Evolutionary conservation across 2,329 filamentous ascomycete genomes (phyloP).

Genomic region (Dryadomyces quercivorus): DNA sequence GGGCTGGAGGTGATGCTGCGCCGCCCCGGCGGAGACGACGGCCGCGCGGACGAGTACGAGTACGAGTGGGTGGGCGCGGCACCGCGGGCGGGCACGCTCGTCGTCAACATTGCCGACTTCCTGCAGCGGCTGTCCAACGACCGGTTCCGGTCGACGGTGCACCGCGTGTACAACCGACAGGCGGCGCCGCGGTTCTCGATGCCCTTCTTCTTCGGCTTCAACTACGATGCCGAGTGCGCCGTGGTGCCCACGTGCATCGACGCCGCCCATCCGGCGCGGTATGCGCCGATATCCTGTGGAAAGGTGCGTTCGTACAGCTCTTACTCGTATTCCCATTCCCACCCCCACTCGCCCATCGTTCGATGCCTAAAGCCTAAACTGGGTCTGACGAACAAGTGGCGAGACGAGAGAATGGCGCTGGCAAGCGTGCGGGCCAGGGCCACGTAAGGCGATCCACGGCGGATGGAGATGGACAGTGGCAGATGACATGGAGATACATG

Average conservation of each 20-base stretch:
- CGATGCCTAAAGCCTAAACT: too few relatives aligned
- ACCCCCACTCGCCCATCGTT: not conserved
- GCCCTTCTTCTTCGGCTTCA: slow-evolving; percentile 43
- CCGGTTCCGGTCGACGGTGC: slow-evolving; percentile 33
- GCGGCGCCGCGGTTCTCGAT: slow-evolving; percentile 34
- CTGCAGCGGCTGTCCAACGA: slow-evolving; percentile 39
- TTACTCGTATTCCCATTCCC: not conserved
- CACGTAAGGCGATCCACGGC: not conserved
- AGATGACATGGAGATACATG: too few relatives aligned
- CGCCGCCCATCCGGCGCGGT: slow-evolving; percentile 25
- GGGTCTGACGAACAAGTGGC: slow-evolving; percentile 7
- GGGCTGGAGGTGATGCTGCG: slow-evolving; percentile 26
- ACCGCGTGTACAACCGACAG: slow-evolving; percentile 33
- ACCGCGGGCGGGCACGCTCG: slow-evolving; percentile 32
- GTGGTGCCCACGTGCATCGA: slow-evolving; percentile 29
- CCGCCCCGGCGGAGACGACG: slow-evolving; percentile 16
- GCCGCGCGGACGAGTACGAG: slow-evolving; percentile 16
- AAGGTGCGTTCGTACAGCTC: slow-evolving; percentile 5
- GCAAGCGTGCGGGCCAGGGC: not conserved
- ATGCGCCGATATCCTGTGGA: slow-evolving; percentile 31
- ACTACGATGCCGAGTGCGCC: slow-evolving; percentile 29
- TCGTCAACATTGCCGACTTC: slow-evolving; percentile 41
- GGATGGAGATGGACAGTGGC: too few relatives aligned
- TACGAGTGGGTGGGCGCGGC: slow-evolving; percentile 26
- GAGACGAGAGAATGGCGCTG: slow-evolving; percentile 11